Conservation (phyloP, 1,139 yeast species). For the Pichia sorboxylosa region DNA sequence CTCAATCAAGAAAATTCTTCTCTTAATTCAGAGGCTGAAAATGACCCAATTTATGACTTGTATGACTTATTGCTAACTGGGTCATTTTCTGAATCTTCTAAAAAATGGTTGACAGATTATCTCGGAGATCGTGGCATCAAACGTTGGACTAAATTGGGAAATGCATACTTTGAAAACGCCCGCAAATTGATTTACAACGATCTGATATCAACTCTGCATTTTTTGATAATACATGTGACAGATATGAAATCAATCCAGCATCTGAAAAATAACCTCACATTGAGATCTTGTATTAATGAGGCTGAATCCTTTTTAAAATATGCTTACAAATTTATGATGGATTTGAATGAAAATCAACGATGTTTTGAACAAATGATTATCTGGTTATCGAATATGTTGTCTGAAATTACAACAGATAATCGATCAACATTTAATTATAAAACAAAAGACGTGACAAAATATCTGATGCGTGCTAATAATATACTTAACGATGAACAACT, state of each 20-base stretch:
- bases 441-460: constrained; percentile 19
- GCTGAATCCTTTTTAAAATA: constrained; percentile 28
- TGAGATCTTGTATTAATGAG: constrained; percentile 23
- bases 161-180: constrained; percentile 36
- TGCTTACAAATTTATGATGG: constrained; percentile 34
- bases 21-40: constrained; percentile 1
- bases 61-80: constrained; percentile 49
- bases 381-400: constrained; percentile 30
- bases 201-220: constrained; percentile 47
- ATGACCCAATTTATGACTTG: constrained; percentile 27
- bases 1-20: not conserved
- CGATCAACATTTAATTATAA: constrained; percentile 11
- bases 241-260: constrained; percentile 27
- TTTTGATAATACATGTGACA: constrained; percentile 39
- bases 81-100: constrained; percentile 36
- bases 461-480: constrained; percentile 14
- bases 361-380: constrained; percentile 38
- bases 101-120: constrained; percentile 37
- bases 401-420: constrained; percentile 24
- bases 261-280: too few relatives aligned
- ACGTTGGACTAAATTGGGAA: constrained; percentile 43
- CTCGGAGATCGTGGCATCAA: constrained; percentile 62
- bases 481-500: constrained; percentile 4
- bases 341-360: constrained; percentile 40
- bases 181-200: constrained; percentile 37